phyloP scores from a whole-genome alignment of 2,329 filamentous ascomycete species.

The Talaromyces piceae region DNA sequence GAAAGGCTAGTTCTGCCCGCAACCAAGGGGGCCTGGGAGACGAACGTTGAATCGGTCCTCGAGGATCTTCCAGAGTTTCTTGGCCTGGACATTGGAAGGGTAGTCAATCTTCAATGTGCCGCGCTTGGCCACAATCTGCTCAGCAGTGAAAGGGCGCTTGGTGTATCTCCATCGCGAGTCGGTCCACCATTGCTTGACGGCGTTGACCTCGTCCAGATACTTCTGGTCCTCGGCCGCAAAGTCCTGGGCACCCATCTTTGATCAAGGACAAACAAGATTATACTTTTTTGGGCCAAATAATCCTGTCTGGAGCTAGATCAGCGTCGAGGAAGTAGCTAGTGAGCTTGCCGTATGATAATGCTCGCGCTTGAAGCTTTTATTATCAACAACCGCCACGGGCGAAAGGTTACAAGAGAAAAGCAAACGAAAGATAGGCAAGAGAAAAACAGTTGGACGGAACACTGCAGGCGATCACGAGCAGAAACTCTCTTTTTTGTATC shows the following conservation, averaged over 20 bases:
- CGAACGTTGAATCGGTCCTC: constrained; percentile 75
- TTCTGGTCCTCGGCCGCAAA: constrained; percentile 61
- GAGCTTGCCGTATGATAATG: neutral
- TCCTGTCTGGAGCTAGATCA: neutral
- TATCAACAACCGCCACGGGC: neutral
- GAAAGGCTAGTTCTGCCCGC: neutral
- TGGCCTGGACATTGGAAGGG: constrained; percentile 77
- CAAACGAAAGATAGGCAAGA: neutral
- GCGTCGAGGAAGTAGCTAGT: neutral
- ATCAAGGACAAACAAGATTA: neutral
- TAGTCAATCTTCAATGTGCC: constrained; percentile 88
- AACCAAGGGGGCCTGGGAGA: neutral
- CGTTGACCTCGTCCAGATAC: constrained; percentile 75
- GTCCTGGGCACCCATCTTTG: constrained; percentile 9
- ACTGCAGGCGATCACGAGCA: constrained; percentile 13
- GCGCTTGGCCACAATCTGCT: constrained; percentile 94
- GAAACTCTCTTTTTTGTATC: constrained; percentile 2
- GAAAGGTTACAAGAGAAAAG: neutral
- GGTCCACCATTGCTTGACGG: constrained; percentile 90
- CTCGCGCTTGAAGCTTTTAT: too few species aligned
- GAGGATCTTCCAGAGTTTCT: constrained; percentile 90
- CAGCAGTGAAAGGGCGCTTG: constrained; percentile 85
- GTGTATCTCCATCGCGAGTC: constrained; percentile 90
- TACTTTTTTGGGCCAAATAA: neutral
- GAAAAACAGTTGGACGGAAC: constrained; percentile 11